Conservation (phyloP, 2,329 filamentous ascomycete species). For the Xylariaceae sp. region DNA sequence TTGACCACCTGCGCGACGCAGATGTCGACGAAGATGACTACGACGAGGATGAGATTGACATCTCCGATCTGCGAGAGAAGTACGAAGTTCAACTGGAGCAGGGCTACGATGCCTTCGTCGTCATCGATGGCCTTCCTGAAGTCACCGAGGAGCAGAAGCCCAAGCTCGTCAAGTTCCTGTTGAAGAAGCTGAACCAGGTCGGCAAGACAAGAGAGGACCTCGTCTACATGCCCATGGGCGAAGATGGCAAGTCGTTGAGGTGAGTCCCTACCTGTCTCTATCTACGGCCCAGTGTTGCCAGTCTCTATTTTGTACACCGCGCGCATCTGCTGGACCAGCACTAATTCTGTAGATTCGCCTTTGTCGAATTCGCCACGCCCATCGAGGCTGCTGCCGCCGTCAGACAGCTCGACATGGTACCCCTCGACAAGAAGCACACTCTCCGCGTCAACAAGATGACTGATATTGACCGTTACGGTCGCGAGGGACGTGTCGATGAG, state of each 20-base stretch:
- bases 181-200: constrained; percentile 84
- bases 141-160: constrained; percentile 87
- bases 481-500: constrained; percentile 89
- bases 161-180: constrained; percentile 92
- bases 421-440: constrained; percentile 95
- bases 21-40: constrained; percentile 80
- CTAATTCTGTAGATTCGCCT: constrained; percentile 66
- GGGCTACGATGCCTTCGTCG: constrained; percentile 92
- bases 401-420: constrained; percentile 77
- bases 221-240: constrained; percentile 89
- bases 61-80: constrained; percentile 88
- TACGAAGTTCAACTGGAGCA: constrained; percentile 95
- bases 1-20: constrained; percentile 86
- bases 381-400: constrained; percentile 86
- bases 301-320: neutral
- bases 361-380: constrained; percentile 90
- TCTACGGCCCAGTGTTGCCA: neutral
- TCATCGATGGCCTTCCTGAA: constrained; percentile 86
- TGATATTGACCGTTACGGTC: constrained; percentile 92
- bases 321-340: constrained; percentile 1
- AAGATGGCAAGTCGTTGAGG: constrained; percentile 81
- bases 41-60: constrained; percentile 90
- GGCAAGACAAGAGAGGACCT: constrained; percentile 81
- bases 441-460: constrained; percentile 96
- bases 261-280: constrained; percentile 44